Percentiles rank a stretch among this genome's conserved stretches.
Evolutionary conservation across 345 rosid genomes (phyloP).

Genomic region (Corymbia maculata): DNA sequence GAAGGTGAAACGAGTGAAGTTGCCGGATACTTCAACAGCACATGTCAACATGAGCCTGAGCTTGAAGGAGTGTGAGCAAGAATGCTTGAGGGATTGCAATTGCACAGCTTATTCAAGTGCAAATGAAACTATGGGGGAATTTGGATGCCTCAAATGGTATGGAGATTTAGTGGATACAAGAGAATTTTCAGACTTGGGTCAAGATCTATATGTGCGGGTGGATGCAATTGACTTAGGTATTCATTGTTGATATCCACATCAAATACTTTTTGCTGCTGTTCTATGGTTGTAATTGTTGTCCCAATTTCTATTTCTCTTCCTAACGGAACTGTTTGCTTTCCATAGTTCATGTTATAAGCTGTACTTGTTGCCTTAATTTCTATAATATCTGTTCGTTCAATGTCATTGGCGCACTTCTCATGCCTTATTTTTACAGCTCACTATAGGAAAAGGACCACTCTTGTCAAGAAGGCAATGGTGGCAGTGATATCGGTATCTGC

Average conservation of each 20-base stretch:
- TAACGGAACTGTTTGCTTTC: background rate
- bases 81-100: background rate
- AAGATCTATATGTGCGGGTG: conserved; percentile 37
- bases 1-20: conserved; percentile 22
- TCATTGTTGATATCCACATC: background rate
- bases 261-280: background rate
- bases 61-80: conserved; percentile 22
- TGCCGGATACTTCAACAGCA: conserved; percentile 10
- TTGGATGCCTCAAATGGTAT: conserved; percentile 54
- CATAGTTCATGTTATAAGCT: background rate
- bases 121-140: conserved; percentile 21
- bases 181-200: conserved; percentile 28
- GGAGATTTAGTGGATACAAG: conserved; percentile 36
- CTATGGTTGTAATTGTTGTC: background rate
- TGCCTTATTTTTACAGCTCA: background rate
- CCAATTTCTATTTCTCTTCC: background rate
- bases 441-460: background rate
- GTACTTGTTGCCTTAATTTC: background rate
- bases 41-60: conserved; percentile 26
- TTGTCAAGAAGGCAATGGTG: background rate
- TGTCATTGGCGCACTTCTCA: background rate
- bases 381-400: background rate
- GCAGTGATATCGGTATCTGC: background rate
- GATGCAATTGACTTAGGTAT: conserved; percentile 46
- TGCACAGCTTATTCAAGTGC: conserved; percentile 48